Conservation (phyloP, 2,329 filamentous ascomycete genomes). For the Paracorniculantispora psalliotae region DNA sequence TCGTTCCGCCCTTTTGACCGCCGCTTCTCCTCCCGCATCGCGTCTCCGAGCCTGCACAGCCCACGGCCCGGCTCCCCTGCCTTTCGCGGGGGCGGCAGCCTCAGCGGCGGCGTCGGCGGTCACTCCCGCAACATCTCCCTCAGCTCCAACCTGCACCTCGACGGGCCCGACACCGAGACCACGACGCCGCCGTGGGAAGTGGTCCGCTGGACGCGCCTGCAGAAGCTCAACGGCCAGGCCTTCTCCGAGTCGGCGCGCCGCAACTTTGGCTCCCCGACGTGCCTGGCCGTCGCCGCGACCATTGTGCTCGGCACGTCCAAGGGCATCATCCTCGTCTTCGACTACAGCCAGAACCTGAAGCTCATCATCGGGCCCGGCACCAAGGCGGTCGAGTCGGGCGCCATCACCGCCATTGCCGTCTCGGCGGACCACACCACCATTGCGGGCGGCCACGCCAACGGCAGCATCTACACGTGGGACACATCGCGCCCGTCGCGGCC, state of each 20-base stretch:
- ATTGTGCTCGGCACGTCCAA: slow-evolving; percentile 92
- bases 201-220: slow-evolving; percentile 89
- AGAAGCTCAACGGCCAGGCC: slow-evolving; percentile 80
- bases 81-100: too few relatives aligned
- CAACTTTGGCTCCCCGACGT: slow-evolving; percentile 88
- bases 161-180: slow-evolving; percentile 61
- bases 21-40: slow-evolving; percentile 83
- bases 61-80: slow-evolving; percentile 73
- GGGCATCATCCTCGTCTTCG: slow-evolving; percentile 90
- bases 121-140: slow-evolving; percentile 80
- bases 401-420: slow-evolving; percentile 80
- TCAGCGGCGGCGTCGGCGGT: too few relatives aligned
- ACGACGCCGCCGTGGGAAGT: slow-evolving; percentile 90
- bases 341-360: slow-evolving; percentile 94
- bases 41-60: slow-evolving; percentile 48
- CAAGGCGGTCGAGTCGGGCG: slow-evolving; percentile 87
- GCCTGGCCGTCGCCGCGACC: slow-evolving; percentile 78
- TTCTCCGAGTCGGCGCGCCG: slow-evolving; percentile 91
- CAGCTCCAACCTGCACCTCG: slow-evolving; percentile 61
- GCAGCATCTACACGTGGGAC: slow-evolving; percentile 97
- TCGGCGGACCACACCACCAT: slow-evolving; percentile 92
- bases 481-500: slow-evolving; percentile 74
- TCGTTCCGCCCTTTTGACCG: slow-evolving; percentile 91
- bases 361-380: slow-evolving; percentile 90
- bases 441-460: slow-evolving; percentile 82